Conservation (phyloP, 2,329 filamentous ascomycete species). For the Endocalyx cinctus region DNA sequence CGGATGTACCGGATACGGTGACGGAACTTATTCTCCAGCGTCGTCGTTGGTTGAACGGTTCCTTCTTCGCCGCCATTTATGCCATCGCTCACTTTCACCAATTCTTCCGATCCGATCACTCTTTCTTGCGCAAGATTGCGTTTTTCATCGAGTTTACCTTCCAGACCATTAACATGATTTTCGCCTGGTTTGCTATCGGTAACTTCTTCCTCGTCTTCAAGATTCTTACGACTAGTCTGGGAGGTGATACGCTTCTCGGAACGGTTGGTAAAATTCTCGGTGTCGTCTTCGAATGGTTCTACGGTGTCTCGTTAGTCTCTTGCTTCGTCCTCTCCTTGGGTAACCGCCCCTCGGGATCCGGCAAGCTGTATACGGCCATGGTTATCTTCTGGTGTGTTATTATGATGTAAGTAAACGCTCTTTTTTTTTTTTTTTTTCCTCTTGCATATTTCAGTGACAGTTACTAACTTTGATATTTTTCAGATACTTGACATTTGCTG, state of each 20-base stretch:
- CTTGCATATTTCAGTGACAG: background rate
- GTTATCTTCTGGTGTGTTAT: constrained; percentile 97
- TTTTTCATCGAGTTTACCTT: constrained; percentile 92
- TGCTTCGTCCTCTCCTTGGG: constrained; percentile 94
- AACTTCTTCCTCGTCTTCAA: constrained; percentile 99
- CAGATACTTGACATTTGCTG: constrained; percentile 88
- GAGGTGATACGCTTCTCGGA: constrained; percentile 64
- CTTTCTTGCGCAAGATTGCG: constrained; percentile 78
- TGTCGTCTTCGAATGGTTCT: constrained; percentile 93
- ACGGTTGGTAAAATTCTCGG: constrained; percentile 74
- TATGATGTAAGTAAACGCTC: constrained; percentile 86
- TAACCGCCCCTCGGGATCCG: constrained; percentile 90
- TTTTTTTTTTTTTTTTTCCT: constrained; percentile 17
- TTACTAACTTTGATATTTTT: too few relatives aligned
- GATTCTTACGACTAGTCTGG: constrained; percentile 85
- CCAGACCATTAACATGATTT: constrained; percentile 94
- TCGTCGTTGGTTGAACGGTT: constrained; percentile 95
- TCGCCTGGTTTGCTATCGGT: constrained; percentile 96
- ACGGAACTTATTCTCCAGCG: constrained; percentile 93
- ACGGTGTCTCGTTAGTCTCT: constrained; percentile 83
- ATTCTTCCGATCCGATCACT: constrained; percentile 91
- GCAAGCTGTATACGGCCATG: constrained; percentile 92
- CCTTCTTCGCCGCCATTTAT: constrained; percentile 97
- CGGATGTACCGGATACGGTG: constrained; percentile 91
- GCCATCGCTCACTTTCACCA: constrained; percentile 93